A percentile compares a stretch with the other conserved stretches of the same genome.
Conservation (phyloP, 805 yeast genomes). For the Candida khao-thaluensis region DNA sequence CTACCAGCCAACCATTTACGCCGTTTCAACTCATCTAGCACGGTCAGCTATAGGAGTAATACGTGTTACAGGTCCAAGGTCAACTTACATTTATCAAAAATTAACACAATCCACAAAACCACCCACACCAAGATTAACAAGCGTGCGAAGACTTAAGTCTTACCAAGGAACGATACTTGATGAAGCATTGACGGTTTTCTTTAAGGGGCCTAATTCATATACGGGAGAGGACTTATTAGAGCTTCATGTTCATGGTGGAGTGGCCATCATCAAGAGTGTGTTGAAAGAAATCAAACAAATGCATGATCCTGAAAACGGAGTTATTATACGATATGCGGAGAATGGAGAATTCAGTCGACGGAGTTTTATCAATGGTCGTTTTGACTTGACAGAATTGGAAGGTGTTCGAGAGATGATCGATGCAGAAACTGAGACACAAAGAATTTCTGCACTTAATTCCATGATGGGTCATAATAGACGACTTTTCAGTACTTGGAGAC, state of each 20-base stretch:
- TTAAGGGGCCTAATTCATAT: constrained; percentile 72
- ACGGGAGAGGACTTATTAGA: constrained; percentile 93
- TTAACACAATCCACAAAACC: constrained; percentile 41
- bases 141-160: constrained; percentile 55
- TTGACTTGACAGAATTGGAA: constrained; percentile 88
- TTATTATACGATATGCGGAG: constrained; percentile 73
- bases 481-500: constrained; percentile 66
- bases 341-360: constrained; percentile 89
- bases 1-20: constrained; percentile 77
- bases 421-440: constrained; percentile 90
- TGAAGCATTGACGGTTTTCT: constrained; percentile 69
- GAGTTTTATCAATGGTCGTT: constrained; percentile 79
- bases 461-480: constrained; percentile 66
- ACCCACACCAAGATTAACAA: constrained; percentile 55
- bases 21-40: constrained; percentile 80
- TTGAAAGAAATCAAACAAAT: constrained; percentile 56
- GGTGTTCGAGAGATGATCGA: constrained; percentile 86
- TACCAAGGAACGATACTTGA: constrained; percentile 52
- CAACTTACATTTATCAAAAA: constrained; percentile 41
- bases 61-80: constrained; percentile 74
- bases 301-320: constrained; percentile 44
- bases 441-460: constrained; percentile 70
- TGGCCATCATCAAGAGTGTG: constrained; percentile 73
- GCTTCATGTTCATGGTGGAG: constrained; percentile 92
- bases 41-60: constrained; percentile 86